Percentiles rank a stretch among this genome's conserved stretches.
Evolutionary conservation across 768 basidiomycete species (phyloP).

Genomic region (Xerocomellus amylosporus): DNA sequence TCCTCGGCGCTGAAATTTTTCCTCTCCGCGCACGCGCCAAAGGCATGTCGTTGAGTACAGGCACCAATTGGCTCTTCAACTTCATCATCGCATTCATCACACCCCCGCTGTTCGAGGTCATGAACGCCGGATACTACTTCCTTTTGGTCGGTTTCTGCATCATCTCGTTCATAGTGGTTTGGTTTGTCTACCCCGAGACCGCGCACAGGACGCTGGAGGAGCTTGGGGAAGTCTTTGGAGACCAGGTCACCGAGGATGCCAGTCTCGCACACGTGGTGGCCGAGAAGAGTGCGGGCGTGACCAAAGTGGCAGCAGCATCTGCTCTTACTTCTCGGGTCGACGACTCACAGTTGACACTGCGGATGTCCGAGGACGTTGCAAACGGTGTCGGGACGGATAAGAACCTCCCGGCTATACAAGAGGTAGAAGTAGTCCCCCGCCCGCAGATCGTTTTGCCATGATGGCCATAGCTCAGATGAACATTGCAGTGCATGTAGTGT

Average conservation of each 20-base stretch:
- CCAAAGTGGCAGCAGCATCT: conserved; percentile 11
- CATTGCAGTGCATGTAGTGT: neutral
- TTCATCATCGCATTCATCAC: conserved; percentile 46
- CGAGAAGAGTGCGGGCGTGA: conserved; percentile 10
- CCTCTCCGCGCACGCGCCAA: conserved; percentile 39
- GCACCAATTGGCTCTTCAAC: conserved; percentile 35
- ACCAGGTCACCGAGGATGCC: conserved; percentile 29
- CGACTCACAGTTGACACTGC: conserved; percentile 28
- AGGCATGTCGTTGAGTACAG: conserved; percentile 37
- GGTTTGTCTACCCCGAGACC: conserved; percentile 50
- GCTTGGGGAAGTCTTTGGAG: conserved; percentile 49
- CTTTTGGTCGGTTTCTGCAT: conserved; percentile 46
- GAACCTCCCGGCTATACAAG: conserved; percentile 10
- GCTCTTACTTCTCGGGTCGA: conserved; percentile 16
- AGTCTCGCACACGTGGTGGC: conserved; percentile 13
- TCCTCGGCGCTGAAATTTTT: conserved; percentile 52
- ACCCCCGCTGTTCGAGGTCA: conserved; percentile 56
- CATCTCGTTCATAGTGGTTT: conserved; percentile 45
- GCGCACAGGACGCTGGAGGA: conserved; percentile 46
- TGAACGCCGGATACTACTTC: conserved; percentile 51
- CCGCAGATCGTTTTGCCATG: conserved; percentile 6
- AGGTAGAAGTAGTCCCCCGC: conserved; percentile 15
- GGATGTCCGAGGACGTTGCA: conserved; percentile 16
- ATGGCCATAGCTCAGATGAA: neutral
- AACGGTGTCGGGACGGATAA: conserved; percentile 16